Base-by-base conservation (phyloP, 163 green algal genomes). In the Scenedesmus sp. region DNA sequence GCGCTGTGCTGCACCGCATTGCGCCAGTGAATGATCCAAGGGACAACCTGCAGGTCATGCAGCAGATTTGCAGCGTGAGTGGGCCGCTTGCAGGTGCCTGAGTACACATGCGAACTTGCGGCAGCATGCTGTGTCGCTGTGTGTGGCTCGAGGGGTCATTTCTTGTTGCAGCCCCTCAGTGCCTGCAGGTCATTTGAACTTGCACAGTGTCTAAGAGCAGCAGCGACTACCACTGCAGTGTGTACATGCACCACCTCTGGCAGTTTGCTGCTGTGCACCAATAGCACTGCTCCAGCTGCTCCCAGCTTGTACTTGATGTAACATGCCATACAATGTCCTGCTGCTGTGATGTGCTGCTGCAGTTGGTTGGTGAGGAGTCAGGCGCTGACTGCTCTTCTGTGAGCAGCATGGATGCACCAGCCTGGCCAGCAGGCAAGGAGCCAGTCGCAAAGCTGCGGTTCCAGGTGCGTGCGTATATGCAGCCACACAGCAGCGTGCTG, bases 11-110 rank as follows among this genome's bases (percentile, higher is more conserved):
- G 88, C 94, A 95, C 54, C 92, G 94, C 52, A 62, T 98, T 9
- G 57, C 83, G 13, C 93, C 94, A 2, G 57, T 96, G 1, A 93
- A 95, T 59, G 95, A 97, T 83, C 93, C 94, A 0, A 46, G 76
- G 4, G 88, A 93, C 46, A 89, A 91, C 46, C 52, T 57, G 16
- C 46, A 84, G 34, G 54, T 95, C 70, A 93, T 95, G 57, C 26
- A 87, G 9, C 54, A 93, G n/a, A 96, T 97, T 26, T 97, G 96
- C 88, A 77, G 91, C 86, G 93, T 96, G 84, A 67, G 93, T 18
- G 70, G 5, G 23, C 23, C 23, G 23, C 16, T 26, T 88, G 79
- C 18, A 54, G 46, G 52, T 16, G 10, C 54, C 60, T 60, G 7
- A 9, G 15, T 7, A 12, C 13, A 2, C 4, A 10, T n/a, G 82